Evolutionary conservation across 179 eudicot species (phyloP), one percentile per base, ranked within the genome.

Genomic region (Heliamphora pulchella): DNA sequence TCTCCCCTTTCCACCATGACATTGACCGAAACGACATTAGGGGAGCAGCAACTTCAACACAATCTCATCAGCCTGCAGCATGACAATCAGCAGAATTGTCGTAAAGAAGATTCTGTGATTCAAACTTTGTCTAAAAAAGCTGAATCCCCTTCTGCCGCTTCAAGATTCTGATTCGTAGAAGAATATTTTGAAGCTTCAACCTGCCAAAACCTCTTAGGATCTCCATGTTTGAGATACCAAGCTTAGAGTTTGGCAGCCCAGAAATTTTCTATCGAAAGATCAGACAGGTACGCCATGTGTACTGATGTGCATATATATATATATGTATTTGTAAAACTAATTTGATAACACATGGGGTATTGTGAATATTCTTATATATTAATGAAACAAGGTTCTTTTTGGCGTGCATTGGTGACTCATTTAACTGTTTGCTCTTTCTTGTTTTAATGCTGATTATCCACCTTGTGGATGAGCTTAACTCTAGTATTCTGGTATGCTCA

Each of bases 1-100:
- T 78, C 83, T 81, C 65, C 85, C 17, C 81, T 86, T 61, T 81
- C 79, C 53, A 80, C 84, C n/a, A 80, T 82, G n/a, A 77, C 78
- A 66, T 75, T 85, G 80, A 78, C 80, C 1, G 80, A 83, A 10
- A 71, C 79, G 69, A 46, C 72, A 74, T 75, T 54, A 55, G 63
- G 85, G 82, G 74, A 74, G 48, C 47, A 58, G 77, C 64, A 63
- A 5, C 22, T 44, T 10, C 13, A 1, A 61, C 44, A 4, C 43
- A 39, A 46, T 59, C 41, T 46, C 54, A 17, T 41, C 68, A 41
- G 41, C 9, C 39, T 61, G 68, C 54, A 15, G 22, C 74, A 4
- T 71, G 74, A 67, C 17, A 11, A 0, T 39, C 48, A 1, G 6
- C 6, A 1, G 7, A 67, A 41, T 11, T 67, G 48, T 67, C 41